phyloP scores from a whole-genome alignment of 2,329 filamentous ascomycete species.

The Epichloe baconii region DNA sequence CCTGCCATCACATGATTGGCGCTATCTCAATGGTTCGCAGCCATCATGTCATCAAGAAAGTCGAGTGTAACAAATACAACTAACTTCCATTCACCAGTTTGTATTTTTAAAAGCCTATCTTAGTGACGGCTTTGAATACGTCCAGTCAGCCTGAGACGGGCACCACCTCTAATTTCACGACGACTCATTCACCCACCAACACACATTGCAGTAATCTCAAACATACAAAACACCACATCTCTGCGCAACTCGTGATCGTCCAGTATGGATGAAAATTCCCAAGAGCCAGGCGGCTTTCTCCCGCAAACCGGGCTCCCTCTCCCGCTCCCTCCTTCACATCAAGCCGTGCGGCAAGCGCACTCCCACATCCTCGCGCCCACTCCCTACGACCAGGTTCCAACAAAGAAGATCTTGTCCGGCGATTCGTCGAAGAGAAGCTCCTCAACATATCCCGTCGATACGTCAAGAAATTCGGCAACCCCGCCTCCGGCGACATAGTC shows the following conservation, averaged over 20 bases:
- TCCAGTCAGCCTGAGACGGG: not conserved
- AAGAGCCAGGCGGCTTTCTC: conserved; percentile 39
- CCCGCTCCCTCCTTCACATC: conserved; percentile 40
- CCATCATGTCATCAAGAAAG: no score
- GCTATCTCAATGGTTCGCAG: not conserved
- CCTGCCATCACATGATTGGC: conserved; percentile 6
- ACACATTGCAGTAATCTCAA: not conserved
- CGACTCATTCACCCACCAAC: not conserved
- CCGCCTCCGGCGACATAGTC: conserved; percentile 32
- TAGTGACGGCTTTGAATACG: no score
- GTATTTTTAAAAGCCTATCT: no score
- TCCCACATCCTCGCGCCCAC: conserved; percentile 43
- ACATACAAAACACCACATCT: no score
- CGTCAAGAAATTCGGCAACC: conserved; percentile 42
- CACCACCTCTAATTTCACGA: not conserved
- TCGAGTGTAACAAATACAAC: no score
- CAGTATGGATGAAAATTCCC: not conserved
- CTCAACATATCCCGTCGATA: conserved; percentile 43
- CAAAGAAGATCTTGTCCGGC: conserved; percentile 46
- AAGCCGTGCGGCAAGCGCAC: conserved; percentile 21
- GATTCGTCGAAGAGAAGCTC: conserved; percentile 42
- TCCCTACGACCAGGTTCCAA: conserved; percentile 41
- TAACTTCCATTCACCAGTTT: no score
- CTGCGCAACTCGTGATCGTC: not conserved
- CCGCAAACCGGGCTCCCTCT: conserved; percentile 33